These are phyloP conservation scores for Vanderwaltozyma tropicalis DNA, from an alignment of 805 yeast species.

Conservation along the genomic window DNA sequence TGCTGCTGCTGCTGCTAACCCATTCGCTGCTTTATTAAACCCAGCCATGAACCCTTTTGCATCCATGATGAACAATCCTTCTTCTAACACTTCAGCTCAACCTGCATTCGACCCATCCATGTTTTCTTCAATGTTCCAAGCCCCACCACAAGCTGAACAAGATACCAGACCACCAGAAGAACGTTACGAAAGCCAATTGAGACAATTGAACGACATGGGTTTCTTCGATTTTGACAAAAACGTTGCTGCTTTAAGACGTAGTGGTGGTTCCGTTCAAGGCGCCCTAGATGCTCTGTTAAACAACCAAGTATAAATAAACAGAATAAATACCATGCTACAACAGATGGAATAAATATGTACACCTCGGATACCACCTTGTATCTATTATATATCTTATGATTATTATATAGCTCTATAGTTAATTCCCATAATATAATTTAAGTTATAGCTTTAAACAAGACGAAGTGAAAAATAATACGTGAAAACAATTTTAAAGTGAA, in stretches of 20 bases:
- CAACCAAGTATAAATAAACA: constrained; percentile 35
- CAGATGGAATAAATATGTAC: no score
- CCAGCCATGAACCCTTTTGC: constrained; percentile 37
- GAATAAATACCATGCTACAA: no score
- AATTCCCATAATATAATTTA: no score
- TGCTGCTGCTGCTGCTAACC: constrained; percentile 32
- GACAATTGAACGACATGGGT: constrained; percentile 75
- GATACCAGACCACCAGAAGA: constrained; percentile 75
- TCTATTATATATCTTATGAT: no score
- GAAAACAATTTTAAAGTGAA: no score
- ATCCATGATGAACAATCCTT: constrained; percentile 11
- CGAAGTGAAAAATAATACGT: no score
- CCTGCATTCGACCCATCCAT: constrained; percentile 42
- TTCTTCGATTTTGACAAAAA: constrained; percentile 88
- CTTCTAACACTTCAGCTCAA: constrained; percentile 10
- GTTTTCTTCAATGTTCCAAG: constrained; percentile 37
- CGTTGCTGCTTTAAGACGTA: constrained; percentile 82
- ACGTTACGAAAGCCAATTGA: constrained; percentile 57
- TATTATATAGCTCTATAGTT: no score
- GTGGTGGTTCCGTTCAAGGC: constrained; percentile 96
- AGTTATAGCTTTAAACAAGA: no score
- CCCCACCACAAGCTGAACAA: constrained; percentile 15
- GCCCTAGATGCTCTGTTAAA: constrained; percentile 80
- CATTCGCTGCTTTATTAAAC: constrained; percentile 38
- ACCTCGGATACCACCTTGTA: no score